Evolutionary conservation across 2,329 filamentous ascomycete genomes (phyloP), one percentile per base, ranked within the genome.

Genomic region (Fusarium papillatum): DNA sequence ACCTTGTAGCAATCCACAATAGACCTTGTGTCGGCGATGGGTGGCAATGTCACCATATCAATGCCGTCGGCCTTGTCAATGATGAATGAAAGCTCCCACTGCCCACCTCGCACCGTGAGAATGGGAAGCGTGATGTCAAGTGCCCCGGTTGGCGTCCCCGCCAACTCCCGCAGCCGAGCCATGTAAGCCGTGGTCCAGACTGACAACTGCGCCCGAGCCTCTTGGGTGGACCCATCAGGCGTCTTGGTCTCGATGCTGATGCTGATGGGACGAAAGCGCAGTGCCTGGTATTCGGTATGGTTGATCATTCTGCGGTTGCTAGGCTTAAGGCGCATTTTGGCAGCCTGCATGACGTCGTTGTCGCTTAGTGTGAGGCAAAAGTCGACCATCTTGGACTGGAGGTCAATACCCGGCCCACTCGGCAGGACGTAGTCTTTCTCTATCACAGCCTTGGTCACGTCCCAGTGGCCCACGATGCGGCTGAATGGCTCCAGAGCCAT

Each of bases 211-310:
- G 62, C 38, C 34, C 50, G 63, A 14, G 57, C 70, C 26, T 55
- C 62, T 29, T 69, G 11, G 24, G 13, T 66, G 5, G 70, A 72
- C 2, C 66, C 62, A 19, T 66, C 66, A 10, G 66, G 55, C 5
- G 55, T 63, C 53, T 72, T 69, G 7, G 69, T 71, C 61, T 68
- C 66, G 57, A 72, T 72, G 55, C 50, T 71, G 24, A 71, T 59
- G 19, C 65, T 61, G 26, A 68, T 71, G 26, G 65, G 60, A 4
- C 61, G 69, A n/a, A 59, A 41, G 17, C 62, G 66, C 7, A 66
- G n/a, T 7, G 55, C 55, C 36, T 57, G 43, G 38, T 65, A 62
- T 14, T 61, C 59, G 31, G 70, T 59, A 39, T 69, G 66, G 70
- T 63, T 66, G 62, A 72, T 72, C 29, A 66, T 69, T 13, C 46